Evolutionary conservation across 192 early-diverging fungal genomes (phyloP).

Genomic region (Backusella macrospora): DNA sequence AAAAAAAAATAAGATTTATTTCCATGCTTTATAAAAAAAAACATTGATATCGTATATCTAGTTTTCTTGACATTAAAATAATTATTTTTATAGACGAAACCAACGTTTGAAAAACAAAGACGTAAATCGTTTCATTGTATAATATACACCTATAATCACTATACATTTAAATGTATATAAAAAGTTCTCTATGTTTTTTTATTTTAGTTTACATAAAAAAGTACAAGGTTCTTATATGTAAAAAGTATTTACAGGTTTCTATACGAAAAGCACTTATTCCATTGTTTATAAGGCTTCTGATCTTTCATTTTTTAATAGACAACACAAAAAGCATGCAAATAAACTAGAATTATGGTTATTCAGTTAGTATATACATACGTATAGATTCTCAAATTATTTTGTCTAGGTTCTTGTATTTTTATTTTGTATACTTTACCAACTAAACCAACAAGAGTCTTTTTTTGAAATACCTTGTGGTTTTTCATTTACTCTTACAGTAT

Average conservation of each 20-base stretch:
- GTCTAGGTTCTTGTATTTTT: not conserved
- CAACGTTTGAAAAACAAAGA: no score
- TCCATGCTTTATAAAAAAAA: no score
- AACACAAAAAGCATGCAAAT: conserved; percentile 22
- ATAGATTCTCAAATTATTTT: not conserved
- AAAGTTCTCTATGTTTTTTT: no score
- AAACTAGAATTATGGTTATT: not conserved
- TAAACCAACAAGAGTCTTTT: conserved; percentile 15
- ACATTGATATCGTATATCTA: no score
- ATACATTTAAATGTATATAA: no score
- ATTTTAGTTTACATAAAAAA: not conserved
- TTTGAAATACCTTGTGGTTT: not conserved
- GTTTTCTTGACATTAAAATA: no score
- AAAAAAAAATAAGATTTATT: no score
- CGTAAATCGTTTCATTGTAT: no score
- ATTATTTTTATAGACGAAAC: no score
- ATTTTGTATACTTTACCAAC: conserved; percentile 15
- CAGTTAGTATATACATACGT: not conserved
- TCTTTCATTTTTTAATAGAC: conserved; percentile 23
- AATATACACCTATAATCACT: no score
- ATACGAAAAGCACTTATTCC: not conserved
- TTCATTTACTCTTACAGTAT: not conserved
- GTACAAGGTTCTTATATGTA: not conserved
- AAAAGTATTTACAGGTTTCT: not conserved
- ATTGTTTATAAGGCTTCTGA: not conserved